Conservation (phyloP, 305 asterid species). For the Solanum hybrid region DNA sequence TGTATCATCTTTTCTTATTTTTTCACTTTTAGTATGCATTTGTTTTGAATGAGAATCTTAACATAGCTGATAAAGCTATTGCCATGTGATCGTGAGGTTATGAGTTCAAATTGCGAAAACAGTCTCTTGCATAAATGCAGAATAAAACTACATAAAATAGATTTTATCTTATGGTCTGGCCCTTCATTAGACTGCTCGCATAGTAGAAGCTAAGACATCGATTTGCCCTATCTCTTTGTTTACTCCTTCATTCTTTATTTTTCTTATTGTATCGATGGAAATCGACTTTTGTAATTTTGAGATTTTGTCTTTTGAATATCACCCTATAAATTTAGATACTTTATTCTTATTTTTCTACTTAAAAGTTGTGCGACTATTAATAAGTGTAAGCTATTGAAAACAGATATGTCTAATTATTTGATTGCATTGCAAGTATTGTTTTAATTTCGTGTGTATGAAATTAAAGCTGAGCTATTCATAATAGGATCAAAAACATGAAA, state of each 20-base stretch:
- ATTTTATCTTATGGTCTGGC: rapidly evolving
- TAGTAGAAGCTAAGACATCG: neutral
- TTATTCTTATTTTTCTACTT: neutral
- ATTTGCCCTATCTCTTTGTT: neutral
- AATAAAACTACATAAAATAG: neutral
- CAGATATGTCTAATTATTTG: neutral
- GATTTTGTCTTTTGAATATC: neutral
- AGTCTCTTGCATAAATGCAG: neutral
- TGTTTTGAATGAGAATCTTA: neutral
- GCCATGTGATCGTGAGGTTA: neutral
- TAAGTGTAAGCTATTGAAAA: neutral
- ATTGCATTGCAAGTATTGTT: neutral
- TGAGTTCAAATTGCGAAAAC: neutral
- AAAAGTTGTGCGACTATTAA: neutral
- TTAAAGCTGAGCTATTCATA: neutral
- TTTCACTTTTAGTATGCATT: neutral
- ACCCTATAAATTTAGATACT: neutral
- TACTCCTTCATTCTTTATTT: neutral
- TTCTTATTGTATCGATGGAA: neutral
- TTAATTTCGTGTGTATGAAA: neutral
- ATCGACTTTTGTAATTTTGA: neutral
- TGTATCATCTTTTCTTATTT: neutral
- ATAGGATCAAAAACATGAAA: neutral
- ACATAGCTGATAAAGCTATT: neutral
- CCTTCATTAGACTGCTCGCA: neutral